These are phyloP conservation scores for Orychophragmus violaceus DNA, from an alignment of 345 rosid species.

Conservation along the genomic window DNA sequence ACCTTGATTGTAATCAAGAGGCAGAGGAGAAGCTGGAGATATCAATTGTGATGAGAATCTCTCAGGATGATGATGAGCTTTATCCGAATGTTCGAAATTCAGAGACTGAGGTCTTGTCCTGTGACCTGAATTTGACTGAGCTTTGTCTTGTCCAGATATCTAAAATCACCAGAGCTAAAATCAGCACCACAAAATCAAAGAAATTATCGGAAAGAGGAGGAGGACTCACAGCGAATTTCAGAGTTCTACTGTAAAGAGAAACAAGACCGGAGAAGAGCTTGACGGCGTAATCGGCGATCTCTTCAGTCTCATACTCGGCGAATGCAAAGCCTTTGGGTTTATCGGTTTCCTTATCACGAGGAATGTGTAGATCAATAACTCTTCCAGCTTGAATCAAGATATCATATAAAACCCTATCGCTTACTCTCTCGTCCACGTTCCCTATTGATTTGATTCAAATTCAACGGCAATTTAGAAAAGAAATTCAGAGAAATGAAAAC, in stretches of 20 bases:
- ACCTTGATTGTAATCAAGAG: slow-evolving; percentile 35
- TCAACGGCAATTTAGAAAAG: background rate
- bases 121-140: slow-evolving; percentile 33
- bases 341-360: slow-evolving; percentile 79
- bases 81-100: slow-evolving; percentile 20
- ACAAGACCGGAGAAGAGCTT: slow-evolving; percentile 91
- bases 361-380: slow-evolving; percentile 70
- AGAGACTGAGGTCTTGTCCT: slow-evolving; percentile 37
- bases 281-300: slow-evolving; percentile 86
- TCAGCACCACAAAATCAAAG: background rate
- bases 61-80: slow-evolving; percentile 29
- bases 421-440: slow-evolving; percentile 81
- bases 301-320: slow-evolving; percentile 77
- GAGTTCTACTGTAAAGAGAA: slow-evolving; percentile 61
- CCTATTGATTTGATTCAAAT: slow-evolving; percentile 31
- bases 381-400: slow-evolving; percentile 87
- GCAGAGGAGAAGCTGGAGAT: slow-evolving; percentile 31
- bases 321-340: slow-evolving; percentile 86
- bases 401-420: slow-evolving; percentile 80
- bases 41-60: slow-evolving; percentile 31
- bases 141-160: slow-evolving; percentile 89
- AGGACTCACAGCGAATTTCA: slow-evolving; percentile 65
- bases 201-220: background rate
- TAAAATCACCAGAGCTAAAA: slow-evolving; percentile 10
- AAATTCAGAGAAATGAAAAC: background rate